Evolutionary conservation across 2,329 filamentous ascomycete genomes (phyloP), one percentile per base, ranked within the genome.

Genomic region (Torrubiella hemipterigena): DNA sequence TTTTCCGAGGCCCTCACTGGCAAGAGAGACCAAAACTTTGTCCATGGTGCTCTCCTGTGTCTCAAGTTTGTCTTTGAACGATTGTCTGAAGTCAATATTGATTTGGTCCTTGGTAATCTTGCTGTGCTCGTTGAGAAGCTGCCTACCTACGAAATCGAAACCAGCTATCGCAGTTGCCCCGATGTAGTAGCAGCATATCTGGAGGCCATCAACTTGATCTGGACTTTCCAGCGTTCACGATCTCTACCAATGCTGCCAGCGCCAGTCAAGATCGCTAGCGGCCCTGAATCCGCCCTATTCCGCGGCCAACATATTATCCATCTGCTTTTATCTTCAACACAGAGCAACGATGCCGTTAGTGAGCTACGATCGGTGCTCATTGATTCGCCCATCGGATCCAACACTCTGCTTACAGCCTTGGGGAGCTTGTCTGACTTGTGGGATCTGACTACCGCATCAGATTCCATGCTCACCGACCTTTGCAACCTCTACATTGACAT

Each of bases 41-140:
- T 73, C 1, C 77, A 81, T 39, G 77, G 77, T 2, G 54, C 63
- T 3, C 55, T 80, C 2, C 44, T 79, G 30, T 63, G 69, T 0
- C 48, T 71, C 7, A 71, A 67, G 33, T 73, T 69, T 39, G 53
- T 76, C 3, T 45, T 78, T 18, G 69, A 74, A 38, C 63, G 69
- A 21, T 58, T 72, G 11, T 39, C 49, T 4, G 61, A 68, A 27
- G 57, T 72, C 8, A 56, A 63, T 38, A 50, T 51, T 0, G 58
- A 61, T 16, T 50, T 54, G 14, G 47, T 65, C 6, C 48, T 49
- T 16, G 54, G 65, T 67, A 54, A 51, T 61, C 45, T 21, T n/a
- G n/a, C 16, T 10, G 16, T n/a, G n/a, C 22, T 30, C 19, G 27
- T 22, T 14, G 26, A 34, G 13, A 15, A 35, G 6, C 26, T 36